Evolutionary conservation across 345 rosid genomes (phyloP).

Genomic region (Camelina sativa): DNA sequence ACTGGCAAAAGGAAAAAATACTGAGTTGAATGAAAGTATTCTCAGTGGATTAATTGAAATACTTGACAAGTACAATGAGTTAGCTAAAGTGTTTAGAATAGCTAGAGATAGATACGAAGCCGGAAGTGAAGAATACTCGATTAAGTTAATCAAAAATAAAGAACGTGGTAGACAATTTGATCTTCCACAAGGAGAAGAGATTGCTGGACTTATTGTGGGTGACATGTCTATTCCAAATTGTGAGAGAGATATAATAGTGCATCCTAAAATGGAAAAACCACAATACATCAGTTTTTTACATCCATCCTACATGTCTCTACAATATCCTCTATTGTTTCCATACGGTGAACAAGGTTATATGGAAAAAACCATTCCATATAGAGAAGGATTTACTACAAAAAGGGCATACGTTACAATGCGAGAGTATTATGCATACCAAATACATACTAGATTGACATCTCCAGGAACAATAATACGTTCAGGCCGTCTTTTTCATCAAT

Average conservation of each 20-base stretch:
- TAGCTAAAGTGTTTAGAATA: neutral
- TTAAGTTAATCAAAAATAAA: conserved; percentile 1
- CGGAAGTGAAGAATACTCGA: conserved; percentile 11
- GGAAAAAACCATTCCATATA: neutral
- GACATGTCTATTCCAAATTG: neutral
- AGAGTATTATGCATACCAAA: conserved; percentile 21
- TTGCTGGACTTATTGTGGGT: conserved; percentile 11
- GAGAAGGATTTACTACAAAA: neutral
- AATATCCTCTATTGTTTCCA: conserved; percentile 3
- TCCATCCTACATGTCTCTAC: conserved; percentile 12
- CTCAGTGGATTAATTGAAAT: neutral
- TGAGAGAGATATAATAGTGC: conserved; percentile 1
- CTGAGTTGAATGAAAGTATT: neutral
- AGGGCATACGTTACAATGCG: neutral
- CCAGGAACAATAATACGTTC: neutral
- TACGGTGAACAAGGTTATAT: conserved; percentile 17
- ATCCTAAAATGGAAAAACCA: conserved; percentile 7
- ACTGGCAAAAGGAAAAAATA: neutral
- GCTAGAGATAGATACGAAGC: conserved; percentile 12
- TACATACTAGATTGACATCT: neutral
- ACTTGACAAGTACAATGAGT: neutral
- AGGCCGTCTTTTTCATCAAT: neutral
- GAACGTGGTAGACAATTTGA: neutral
- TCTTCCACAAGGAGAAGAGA: conserved; percentile 3
- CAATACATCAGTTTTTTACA: neutral